Evolutionary conservation across 306 rosid genomes (phyloP).

Genomic region (Lathyrus tuberosus): DNA sequence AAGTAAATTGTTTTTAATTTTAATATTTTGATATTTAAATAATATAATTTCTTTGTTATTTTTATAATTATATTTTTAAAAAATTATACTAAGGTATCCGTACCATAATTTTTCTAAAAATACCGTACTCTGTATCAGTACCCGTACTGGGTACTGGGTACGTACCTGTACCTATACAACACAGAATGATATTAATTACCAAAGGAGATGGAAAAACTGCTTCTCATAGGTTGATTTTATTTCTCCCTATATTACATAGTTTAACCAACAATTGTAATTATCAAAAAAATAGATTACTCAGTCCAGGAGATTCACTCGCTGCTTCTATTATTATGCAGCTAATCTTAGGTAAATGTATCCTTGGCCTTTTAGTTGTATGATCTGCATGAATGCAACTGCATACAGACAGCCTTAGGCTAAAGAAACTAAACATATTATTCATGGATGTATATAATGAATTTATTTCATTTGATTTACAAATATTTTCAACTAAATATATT

Average conservation of each 20-base stretch:
- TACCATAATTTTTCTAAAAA: too few relatives aligned
- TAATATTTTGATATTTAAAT: too few relatives aligned
- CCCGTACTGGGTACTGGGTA: too few relatives aligned
- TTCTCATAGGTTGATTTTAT: constrained; percentile 11
- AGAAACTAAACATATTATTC: constrained; percentile 4
- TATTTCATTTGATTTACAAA: too few relatives aligned
- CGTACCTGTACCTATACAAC: too few relatives aligned
- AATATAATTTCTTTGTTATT: too few relatives aligned
- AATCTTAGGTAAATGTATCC: constrained; percentile 1
- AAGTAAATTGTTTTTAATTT: too few relatives aligned
- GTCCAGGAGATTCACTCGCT: constrained; percentile 20
- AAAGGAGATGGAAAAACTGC: not conserved
- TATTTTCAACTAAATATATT: too few relatives aligned
- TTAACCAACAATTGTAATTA: constrained; percentile 32
- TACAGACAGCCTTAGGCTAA: constrained; percentile 8
- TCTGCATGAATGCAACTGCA: constrained; percentile 30
- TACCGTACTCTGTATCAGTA: too few relatives aligned
- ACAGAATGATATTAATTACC: constrained; percentile 20
- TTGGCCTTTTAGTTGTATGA: constrained; percentile 19
- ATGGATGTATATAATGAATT: constrained; percentile 29
- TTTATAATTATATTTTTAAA: too few relatives aligned
- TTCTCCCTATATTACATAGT: constrained; percentile 11
- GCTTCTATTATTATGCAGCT: constrained; percentile 33
- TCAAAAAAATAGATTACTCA: constrained; percentile 26
- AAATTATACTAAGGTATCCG: too few relatives aligned